Evolutionary conservation across 2,329 filamentous ascomycete species (phyloP).

Genomic region (Talaromyces amestolkiae): DNA sequence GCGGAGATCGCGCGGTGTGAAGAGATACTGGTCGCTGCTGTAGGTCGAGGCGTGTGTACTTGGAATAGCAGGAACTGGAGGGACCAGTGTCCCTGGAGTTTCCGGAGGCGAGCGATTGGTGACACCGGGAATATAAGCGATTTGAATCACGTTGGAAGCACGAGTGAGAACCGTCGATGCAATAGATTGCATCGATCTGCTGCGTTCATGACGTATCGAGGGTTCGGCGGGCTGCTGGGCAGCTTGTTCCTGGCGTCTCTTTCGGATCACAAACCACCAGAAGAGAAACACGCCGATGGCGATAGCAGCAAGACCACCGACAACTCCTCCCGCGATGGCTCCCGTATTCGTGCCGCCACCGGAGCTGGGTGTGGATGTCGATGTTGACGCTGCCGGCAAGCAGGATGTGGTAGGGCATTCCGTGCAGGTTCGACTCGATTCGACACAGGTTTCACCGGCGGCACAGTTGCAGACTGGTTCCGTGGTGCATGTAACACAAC

Average conservation of each 20-base stretch:
- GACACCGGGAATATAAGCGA: conserved; percentile 96
- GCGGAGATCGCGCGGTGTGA: conserved; percentile 83
- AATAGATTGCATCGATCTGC: conserved; percentile 83
- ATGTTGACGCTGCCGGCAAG: conserved; percentile 40
- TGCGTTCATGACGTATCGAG: conserved; percentile 42
- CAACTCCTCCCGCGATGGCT: conserved; percentile 85
- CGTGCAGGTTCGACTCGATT: conserved; percentile 59
- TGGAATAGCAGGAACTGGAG: conserved; percentile 92
- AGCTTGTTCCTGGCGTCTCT: conserved; percentile 60
- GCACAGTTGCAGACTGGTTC: conserved; percentile 62
- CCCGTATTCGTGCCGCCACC: conserved; percentile 65
- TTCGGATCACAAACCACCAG: conserved; percentile 85
- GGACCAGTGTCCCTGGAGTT: conserved; percentile 76
- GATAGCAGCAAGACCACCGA: conserved; percentile 77
- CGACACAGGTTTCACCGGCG: conserved; percentile 56
- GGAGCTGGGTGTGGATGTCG: conserved; percentile 21
- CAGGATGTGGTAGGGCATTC: conserved; percentile 60
- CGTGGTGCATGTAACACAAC: conserved; percentile 56
- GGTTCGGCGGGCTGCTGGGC: conserved; percentile 48
- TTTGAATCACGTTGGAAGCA: conserved; percentile 98
- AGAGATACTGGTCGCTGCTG: conserved; percentile 78
- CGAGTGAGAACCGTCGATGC: conserved; percentile 93
- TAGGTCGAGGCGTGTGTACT: conserved; percentile 42
- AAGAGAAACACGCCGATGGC: conserved; percentile 74
- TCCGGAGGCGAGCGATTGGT: conserved; percentile 84